A percentile compares a stretch with the other conserved stretches of the same genome.
phyloP scores from a whole-genome alignment of 2,329 filamentous ascomycete genomes.

The Penicillium sp. region DNA sequence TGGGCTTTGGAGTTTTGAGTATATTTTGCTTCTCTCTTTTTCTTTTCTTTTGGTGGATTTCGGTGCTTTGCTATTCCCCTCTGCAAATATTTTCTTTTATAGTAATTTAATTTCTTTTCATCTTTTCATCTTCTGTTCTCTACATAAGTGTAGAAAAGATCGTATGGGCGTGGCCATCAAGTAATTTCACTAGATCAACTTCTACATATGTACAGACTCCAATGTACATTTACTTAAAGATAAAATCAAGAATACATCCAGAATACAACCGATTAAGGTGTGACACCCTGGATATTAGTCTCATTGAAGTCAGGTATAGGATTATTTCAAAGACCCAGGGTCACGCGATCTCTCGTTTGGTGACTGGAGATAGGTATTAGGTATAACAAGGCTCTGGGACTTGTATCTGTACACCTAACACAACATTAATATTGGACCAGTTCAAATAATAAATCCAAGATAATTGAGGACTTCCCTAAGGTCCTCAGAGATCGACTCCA shows the following conservation, averaged over 20 bases:
- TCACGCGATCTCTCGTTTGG: too few species aligned
- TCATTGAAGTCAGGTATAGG: too few species aligned
- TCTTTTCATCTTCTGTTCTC: neutral
- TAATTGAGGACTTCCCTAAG: slow-evolving; percentile 15
- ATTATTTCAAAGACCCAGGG: too few species aligned
- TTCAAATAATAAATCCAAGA: neutral
- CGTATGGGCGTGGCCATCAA: too few species aligned
- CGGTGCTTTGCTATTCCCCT: slow-evolving; percentile 3
- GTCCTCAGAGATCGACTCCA: slow-evolving; percentile 18
- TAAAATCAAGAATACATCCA: too few species aligned
- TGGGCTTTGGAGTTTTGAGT: neutral
- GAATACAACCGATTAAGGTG: too few species aligned
- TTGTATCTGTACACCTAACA: neutral
- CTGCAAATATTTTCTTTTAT: neutral
- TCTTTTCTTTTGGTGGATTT: neutral
- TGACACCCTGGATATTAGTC: too few species aligned
- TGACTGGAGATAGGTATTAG: too few species aligned
- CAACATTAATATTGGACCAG: neutral
- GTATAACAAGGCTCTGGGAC: neutral
- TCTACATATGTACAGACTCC: too few species aligned
- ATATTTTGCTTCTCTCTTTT: neutral
- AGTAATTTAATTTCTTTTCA: slow-evolving; percentile 10
- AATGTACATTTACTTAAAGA: too few species aligned
- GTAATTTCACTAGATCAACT: too few species aligned
- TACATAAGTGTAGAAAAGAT: neutral